Percentiles rank a stretch among this genome's conserved stretches.
Evolutionary conservation across 2,329 filamentous ascomycete genomes (phyloP).

Genomic region (Fusarium tanahbumbuense): DNA sequence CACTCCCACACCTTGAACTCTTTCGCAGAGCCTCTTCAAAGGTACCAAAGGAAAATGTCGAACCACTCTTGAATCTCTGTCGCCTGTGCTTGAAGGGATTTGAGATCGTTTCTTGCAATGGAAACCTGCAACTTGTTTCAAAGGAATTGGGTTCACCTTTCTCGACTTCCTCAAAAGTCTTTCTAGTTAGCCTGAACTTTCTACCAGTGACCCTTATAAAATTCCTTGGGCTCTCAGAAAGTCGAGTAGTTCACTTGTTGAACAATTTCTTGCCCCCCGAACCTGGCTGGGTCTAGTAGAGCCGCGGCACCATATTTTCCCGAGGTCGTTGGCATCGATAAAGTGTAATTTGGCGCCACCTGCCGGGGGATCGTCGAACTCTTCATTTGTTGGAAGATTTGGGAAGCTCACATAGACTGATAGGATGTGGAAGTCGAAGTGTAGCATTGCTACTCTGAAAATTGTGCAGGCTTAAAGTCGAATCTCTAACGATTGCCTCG

Average conservation of each 20-base stretch:
- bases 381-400: not conserved
- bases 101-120: no score
- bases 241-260: not conserved
- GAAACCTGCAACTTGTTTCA: no score
- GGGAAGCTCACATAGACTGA: rapidly evolving
- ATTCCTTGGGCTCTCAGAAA: rapidly evolving
- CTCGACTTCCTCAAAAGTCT: no score
- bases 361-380: not conserved
- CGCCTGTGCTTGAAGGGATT: no score
- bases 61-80: no score
- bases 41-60: no score
- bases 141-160: no score
- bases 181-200: not conserved
- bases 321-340: no score
- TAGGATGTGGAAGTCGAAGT: not conserved
- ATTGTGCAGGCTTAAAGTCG: not conserved
- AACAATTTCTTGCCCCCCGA: rapidly evolving
- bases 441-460: not conserved
- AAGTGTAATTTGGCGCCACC: no score
- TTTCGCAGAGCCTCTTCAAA: no score
- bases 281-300: not conserved
- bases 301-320: not conserved
- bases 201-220: rapidly evolving
- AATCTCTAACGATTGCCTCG: no score
- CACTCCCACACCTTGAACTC: no score